Conservation (phyloP, 345 rosid genomes). For the Adansonia digitata region DNA sequence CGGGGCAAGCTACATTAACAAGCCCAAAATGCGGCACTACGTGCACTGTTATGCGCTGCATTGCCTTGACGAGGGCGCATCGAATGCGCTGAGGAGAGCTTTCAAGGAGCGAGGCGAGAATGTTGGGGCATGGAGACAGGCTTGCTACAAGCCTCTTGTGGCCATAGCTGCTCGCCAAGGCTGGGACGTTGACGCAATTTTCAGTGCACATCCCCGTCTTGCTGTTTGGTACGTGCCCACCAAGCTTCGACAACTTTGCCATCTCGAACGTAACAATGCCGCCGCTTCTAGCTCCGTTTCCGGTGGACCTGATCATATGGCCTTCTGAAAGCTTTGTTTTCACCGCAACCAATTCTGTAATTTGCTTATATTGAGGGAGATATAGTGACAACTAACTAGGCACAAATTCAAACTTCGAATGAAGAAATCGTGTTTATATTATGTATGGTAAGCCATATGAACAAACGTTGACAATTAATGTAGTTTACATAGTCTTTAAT, state of each 20-base stretch:
- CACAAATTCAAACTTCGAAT: neutral
- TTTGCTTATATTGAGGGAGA: neutral
- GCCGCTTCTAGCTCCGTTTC: slow-evolving; percentile 45
- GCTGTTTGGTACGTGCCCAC: slow-evolving; percentile 94
- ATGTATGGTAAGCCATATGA: neutral
- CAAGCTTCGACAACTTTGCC: slow-evolving; percentile 92
- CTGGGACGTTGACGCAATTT: slow-evolving; percentile 94
- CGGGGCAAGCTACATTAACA: slow-evolving; percentile 95
- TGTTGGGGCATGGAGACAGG: slow-evolving; percentile 98
- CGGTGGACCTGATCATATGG: slow-evolving; percentile 25
- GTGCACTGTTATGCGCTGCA: slow-evolving; percentile 97
- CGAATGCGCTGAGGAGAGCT: slow-evolving; percentile 64
- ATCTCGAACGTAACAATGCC: slow-evolving; percentile 55
- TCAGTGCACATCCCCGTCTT: slow-evolving; percentile 82
- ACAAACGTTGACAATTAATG: neutral
- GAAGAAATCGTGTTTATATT: neutral
- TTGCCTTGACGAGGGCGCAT: slow-evolving; percentile 80
- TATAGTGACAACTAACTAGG: neutral
- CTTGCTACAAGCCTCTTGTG: slow-evolving; percentile 89
- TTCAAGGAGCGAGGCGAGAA: slow-evolving; percentile 93
- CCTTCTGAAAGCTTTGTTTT: slow-evolving; percentile 10
- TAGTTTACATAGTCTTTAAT: neutral
- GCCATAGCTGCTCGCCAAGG: slow-evolving; percentile 76
- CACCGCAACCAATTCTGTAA: neutral
- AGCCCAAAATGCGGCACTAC: slow-evolving; percentile 98